phyloP scores from a whole-genome alignment of 306 rosid species.

The Begonia masoniana region DNA sequence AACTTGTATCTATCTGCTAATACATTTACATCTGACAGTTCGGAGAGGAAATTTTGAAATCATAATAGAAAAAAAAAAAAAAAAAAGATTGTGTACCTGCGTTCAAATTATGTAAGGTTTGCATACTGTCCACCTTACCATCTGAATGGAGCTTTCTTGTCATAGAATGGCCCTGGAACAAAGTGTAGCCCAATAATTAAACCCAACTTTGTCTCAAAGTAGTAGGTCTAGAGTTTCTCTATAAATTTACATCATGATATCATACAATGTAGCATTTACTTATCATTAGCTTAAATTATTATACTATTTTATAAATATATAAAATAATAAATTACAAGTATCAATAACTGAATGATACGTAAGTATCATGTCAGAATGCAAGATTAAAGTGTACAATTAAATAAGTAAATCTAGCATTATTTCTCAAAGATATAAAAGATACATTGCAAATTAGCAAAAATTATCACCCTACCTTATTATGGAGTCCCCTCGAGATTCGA shows the following conservation, averaged over 20 bases:
- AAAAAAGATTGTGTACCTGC: constrained; percentile 33
- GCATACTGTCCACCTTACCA: constrained; percentile 66
- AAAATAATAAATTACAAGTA: background rate
- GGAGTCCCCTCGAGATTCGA: constrained; percentile 48
- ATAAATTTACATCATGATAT: background rate
- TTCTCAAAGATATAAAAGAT: constrained; percentile 4
- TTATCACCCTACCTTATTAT: background rate
- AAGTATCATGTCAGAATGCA: background rate
- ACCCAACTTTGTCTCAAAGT: too few relatives aligned
- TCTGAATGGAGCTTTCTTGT: constrained; percentile 59
- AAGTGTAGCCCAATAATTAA: too few relatives aligned
- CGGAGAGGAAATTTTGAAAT: background rate
- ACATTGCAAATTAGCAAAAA: too few relatives aligned
- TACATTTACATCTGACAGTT: background rate
- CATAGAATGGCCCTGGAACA: constrained; percentile 55
- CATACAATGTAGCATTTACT: too few relatives aligned
- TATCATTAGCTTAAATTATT: too few relatives aligned
- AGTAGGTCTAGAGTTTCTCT: background rate
- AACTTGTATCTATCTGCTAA: background rate
- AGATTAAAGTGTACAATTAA: background rate
- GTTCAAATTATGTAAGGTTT: constrained; percentile 62
- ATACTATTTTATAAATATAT: too few relatives aligned
- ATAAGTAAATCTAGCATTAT: background rate
- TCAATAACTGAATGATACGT: constrained; percentile 1
- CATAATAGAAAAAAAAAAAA: background rate